Conservation (phyloP, 495 filamentous ascomycete genomes). For the Haplographium delicatum region DNA sequence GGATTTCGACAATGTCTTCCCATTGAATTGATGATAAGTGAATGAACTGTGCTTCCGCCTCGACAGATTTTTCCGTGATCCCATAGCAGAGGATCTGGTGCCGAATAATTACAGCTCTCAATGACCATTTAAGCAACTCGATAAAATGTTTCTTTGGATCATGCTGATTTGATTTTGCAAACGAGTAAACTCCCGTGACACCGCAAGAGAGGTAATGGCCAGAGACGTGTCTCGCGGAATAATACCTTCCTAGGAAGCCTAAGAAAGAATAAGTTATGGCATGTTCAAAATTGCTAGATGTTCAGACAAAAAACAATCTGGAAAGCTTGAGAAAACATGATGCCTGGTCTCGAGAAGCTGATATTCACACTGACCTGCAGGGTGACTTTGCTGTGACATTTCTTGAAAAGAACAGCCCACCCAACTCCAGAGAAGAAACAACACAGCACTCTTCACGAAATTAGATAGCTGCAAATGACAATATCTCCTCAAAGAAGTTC, state of each 20-base stretch:
- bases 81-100: conserved; percentile 20
- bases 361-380: no score
- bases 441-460: no score
- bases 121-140: conserved; percentile 6
- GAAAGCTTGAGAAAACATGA: no score
- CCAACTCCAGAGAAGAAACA: no score
- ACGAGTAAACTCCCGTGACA: conserved; percentile 4
- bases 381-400: no score
- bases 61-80: conserved; percentile 12
- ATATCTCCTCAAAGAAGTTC: no score
- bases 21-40: conserved; percentile 5
- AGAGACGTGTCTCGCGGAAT: conserved; percentile 4
- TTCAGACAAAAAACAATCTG: no score
- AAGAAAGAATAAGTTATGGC: not conserved
- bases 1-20: conserved; percentile 12
- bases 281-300: no score
- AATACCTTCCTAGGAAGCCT: conserved; percentile 13
- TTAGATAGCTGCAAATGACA: no score
- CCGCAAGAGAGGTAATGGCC: conserved; percentile 15
- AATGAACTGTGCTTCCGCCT: conserved; percentile 11
- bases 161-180: not conserved
- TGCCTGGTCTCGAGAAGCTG: no score
- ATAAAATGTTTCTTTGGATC: not conserved
- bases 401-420: no score
- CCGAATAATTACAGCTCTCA: conserved; percentile 12